Conservation (phyloP, 257 asterid genomes). For the Solanum medicagineum region DNA sequence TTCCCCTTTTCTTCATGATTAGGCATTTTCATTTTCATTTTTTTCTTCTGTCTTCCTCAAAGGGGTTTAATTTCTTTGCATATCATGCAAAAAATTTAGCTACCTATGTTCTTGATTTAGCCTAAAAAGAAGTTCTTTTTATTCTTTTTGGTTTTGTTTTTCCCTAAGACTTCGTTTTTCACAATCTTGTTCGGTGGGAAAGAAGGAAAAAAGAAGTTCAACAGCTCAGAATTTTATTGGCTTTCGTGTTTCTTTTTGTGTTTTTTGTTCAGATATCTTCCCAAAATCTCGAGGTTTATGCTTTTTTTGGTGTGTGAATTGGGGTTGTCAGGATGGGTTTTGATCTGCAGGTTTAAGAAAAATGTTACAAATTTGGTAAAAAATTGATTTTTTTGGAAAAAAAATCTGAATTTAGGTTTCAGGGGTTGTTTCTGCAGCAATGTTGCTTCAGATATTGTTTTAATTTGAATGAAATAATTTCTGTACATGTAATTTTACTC, state of each 20-base stretch:
- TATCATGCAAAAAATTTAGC: background rate
- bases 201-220: background rate
- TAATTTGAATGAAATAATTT: background rate
- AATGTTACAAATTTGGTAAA: background rate
- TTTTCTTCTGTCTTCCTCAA: background rate
- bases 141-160: background rate
- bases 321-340: background rate
- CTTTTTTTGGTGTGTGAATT: background rate
- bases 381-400: background rate
- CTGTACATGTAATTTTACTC: background rate
- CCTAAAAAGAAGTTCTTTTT: background rate
- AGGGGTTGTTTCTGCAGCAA: slow-evolving; percentile 17
- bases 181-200: background rate
- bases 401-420: slow-evolving; percentile 24
- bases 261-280: background rate
- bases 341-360: background rate
- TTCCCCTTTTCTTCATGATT: background rate
- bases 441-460: slow-evolving; percentile 26
- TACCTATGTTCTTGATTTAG: background rate
- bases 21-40: background rate
- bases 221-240: background rate
- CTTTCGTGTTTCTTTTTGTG: background rate
- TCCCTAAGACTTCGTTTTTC: background rate
- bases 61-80: background rate
- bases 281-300: background rate